These are phyloP conservation scores for Postia placenta DNA, from an alignment of 768 basidiomycete species.

Conservation along the genomic window DNA sequence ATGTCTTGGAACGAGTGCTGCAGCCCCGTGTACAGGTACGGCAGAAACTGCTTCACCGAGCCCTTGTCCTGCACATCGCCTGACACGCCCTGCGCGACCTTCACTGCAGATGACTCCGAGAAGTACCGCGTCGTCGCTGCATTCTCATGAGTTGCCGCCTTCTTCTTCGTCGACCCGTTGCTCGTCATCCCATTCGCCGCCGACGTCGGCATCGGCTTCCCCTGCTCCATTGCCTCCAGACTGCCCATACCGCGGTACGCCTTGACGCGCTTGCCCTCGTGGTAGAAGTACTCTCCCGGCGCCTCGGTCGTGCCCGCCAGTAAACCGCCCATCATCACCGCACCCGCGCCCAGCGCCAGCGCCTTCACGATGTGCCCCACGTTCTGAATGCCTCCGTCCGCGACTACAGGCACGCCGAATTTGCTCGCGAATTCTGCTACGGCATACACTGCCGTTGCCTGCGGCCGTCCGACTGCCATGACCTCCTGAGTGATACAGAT, in stretches of 20 bases:
- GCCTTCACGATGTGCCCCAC: slow-evolving; percentile 99
- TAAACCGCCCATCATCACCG: slow-evolving; percentile 98
- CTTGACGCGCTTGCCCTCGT: slow-evolving; percentile 98
- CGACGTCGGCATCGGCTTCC: slow-evolving; percentile 37
- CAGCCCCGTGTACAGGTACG: slow-evolving; percentile 73
- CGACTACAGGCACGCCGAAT: slow-evolving; percentile 95
- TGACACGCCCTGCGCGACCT: slow-evolving; percentile 95
- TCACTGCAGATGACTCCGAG: slow-evolving; percentile 86
- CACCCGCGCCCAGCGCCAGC: slow-evolving; percentile 85
- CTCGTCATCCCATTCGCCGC: slow-evolving; percentile 18
- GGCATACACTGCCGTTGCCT: slow-evolving; percentile 96
- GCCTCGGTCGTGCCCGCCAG: slow-evolving; percentile 96
- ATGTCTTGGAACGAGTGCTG: slow-evolving; percentile 96
- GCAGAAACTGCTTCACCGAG: slow-evolving; percentile 86
- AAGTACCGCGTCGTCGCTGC: slow-evolving; percentile 96
- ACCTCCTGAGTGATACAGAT: slow-evolving; percentile 99
- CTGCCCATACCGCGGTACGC: slow-evolving; percentile 98
- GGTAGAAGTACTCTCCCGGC: slow-evolving; percentile 98
- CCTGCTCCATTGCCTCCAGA: slow-evolving; percentile 88
- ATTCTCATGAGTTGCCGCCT: slow-evolving; percentile 61
- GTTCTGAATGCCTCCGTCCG: slow-evolving; percentile 93
- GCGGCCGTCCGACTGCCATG: slow-evolving; percentile 97
- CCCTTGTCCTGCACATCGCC: slow-evolving; percentile 99
- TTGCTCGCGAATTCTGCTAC: slow-evolving; percentile 90
- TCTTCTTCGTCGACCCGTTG: slow-evolving; percentile 36